Evolutionary conservation across 2,329 filamentous ascomycete species (phyloP).

Genomic region (Sphaerulina musiva): DNA sequence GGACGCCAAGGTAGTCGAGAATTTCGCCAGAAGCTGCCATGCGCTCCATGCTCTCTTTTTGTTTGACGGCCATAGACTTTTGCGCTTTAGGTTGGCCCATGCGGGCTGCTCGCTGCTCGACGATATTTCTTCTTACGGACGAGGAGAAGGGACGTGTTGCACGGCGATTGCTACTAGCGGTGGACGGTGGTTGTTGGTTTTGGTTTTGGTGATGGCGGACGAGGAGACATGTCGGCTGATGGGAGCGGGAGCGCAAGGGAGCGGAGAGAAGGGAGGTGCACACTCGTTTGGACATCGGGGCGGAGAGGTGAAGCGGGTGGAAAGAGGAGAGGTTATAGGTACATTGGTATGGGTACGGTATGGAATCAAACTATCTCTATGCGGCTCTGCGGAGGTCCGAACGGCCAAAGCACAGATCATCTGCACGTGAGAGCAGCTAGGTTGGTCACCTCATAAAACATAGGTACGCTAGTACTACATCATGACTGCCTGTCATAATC

Average conservation of each 20-base stretch:
- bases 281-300: slow-evolving; percentile 22
- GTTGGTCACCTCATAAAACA: too few species aligned
- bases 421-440: too few species aligned
- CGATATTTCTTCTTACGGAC: slow-evolving; percentile 9
- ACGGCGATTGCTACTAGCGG: background rate
- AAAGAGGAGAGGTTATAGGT: background rate
- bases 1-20: slow-evolving; percentile 40
- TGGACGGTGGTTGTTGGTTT: slow-evolving; percentile 6
- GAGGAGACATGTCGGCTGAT: slow-evolving; percentile 3
- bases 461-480: too few species aligned
- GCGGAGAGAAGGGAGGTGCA: slow-evolving; percentile 18
- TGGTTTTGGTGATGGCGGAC: slow-evolving; percentile 8
- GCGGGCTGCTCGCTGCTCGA: slow-evolving; percentile 9
- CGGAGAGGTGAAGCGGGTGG: background rate
- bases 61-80: slow-evolving; percentile 37
- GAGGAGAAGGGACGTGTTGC: slow-evolving; percentile 19
- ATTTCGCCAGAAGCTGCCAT: slow-evolving; percentile 21
- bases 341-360: too few species aligned
- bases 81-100: slow-evolving; percentile 26
- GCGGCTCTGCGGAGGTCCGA: too few species aligned
- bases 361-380: too few species aligned
- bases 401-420: too few species aligned
- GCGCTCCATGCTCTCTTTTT: slow-evolving; percentile 31
- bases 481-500: too few species aligned
- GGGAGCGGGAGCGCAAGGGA: slow-evolving; percentile 8